phyloP scores from a whole-genome alignment of 805 yeast species.

The Candida ascalaphidarum region DNA sequence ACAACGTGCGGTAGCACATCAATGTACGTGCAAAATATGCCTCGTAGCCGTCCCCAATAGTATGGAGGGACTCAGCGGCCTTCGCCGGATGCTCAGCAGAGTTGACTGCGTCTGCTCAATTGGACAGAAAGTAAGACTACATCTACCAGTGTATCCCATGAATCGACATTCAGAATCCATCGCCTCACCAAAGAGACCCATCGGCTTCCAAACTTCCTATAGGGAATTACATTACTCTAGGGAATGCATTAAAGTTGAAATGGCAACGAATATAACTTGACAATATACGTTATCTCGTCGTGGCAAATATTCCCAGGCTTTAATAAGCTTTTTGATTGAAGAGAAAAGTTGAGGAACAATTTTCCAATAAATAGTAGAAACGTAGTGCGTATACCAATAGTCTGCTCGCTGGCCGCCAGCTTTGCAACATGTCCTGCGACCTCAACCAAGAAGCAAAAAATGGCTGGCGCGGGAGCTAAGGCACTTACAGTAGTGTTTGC shows the following conservation, averaged over 20 bases:
- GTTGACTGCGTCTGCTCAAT: no score
- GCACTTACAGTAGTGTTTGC: constrained; percentile 14
- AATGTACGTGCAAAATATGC: no score
- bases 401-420: no score
- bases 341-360: no score
- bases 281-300: constrained; percentile 54
- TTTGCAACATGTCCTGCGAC: no score
- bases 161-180: constrained; percentile 56
- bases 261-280: constrained; percentile 64
- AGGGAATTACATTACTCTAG: constrained; percentile 43
- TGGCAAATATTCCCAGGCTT: constrained; percentile 55
- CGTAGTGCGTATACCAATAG: no score
- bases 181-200: constrained; percentile 43
- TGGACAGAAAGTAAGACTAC: constrained; percentile 2
- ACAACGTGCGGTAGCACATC: no score
- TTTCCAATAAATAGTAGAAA: no score
- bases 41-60: no score
- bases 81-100: no score
- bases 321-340: constrained; percentile 48
- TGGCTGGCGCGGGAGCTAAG: constrained; percentile 16
- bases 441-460: background rate
- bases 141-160: constrained; percentile 30
- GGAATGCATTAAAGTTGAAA: constrained; percentile 37
- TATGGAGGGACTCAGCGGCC: no score
- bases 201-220: constrained; percentile 55